Evolutionary conservation across 2,329 filamentous ascomycete genomes (phyloP).

Genomic region (Tolypocladium album): DNA sequence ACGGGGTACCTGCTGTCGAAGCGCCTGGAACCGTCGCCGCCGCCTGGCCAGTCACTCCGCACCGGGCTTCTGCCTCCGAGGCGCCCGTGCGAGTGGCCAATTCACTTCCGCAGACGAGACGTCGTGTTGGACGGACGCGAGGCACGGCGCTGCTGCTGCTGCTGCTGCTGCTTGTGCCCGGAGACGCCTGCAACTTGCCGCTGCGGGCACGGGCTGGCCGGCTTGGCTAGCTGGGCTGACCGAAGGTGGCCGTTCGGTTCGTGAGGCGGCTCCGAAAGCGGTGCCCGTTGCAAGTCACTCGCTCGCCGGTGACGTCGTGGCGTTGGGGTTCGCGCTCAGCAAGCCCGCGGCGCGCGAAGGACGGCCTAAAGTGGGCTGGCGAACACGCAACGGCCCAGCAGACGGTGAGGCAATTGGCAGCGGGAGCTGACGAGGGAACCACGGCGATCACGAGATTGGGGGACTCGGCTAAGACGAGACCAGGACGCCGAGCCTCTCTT

Average conservation of each 20-base stretch:
- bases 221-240: neutral
- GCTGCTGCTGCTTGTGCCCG: neutral
- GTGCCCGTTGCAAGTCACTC: neutral
- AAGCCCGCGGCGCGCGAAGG: neutral
- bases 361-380: neutral
- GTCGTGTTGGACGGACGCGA: neutral
- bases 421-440: neutral
- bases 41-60: neutral
- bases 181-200: neutral
- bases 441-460: neutral
- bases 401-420: neutral
- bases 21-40: neutral
- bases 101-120: neutral
- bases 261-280: conserved; percentile 1
- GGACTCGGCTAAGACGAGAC: neutral
- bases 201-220: neutral
- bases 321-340: neutral
- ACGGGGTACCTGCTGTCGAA: neutral
- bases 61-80: neutral
- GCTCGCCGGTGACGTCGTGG: conserved; percentile 2
- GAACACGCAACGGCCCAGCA: neutral
- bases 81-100: neutral
- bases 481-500: neutral
- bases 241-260: neutral
- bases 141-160: neutral